Evolutionary conservation across 345 rosid species (phyloP).

Genomic region (Moricandia moricandioides): DNA sequence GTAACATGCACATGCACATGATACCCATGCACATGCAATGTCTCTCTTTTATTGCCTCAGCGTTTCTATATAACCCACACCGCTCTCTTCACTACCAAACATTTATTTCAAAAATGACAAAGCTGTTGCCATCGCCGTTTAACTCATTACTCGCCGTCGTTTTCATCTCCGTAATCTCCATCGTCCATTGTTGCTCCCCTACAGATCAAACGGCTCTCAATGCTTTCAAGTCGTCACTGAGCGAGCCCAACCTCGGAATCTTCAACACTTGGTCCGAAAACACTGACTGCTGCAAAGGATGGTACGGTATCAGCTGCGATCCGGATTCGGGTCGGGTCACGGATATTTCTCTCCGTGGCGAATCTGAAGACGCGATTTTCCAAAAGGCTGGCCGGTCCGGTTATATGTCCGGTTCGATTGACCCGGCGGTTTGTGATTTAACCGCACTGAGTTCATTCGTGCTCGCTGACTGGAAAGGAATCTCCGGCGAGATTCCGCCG

Average conservation of each 20-base stretch:
- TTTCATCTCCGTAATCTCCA: slow-evolving; percentile 32
- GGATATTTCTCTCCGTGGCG: slow-evolving; percentile 83
- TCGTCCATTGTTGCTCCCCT: slow-evolving; percentile 49
- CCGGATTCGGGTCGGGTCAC: slow-evolving; percentile 64
- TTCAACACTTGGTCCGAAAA: slow-evolving; percentile 69
- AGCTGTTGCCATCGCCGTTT: slow-evolving; percentile 34
- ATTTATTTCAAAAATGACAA: slow-evolving; percentile 4
- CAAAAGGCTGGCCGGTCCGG: slow-evolving; percentile 69
- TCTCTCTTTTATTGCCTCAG: slow-evolving; percentile 12
- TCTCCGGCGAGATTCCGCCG: slow-evolving; percentile 66
- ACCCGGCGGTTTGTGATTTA: slow-evolving; percentile 68
- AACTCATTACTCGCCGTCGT: slow-evolving; percentile 31
- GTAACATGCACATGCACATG: slow-evolving; percentile 33
- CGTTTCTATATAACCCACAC: slow-evolving; percentile 32
- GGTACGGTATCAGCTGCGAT: slow-evolving; percentile 89
- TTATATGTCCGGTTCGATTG: slow-evolving; percentile 80
- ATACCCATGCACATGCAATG: slow-evolving; percentile 48
- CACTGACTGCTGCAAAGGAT: slow-evolving; percentile 59
- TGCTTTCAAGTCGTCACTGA: slow-evolving; percentile 59
- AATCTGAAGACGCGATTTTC: slow-evolving; percentile 85
- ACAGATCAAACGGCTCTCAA: slow-evolving; percentile 58
- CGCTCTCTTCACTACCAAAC: slow-evolving; percentile 24
- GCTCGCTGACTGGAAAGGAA: slow-evolving; percentile 88
- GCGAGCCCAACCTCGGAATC: slow-evolving; percentile 72
- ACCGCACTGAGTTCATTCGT: slow-evolving; percentile 54